Evolutionary conservation across 495 filamentous ascomycete species (phyloP).

Genomic region (Tricharina praecox): DNA sequence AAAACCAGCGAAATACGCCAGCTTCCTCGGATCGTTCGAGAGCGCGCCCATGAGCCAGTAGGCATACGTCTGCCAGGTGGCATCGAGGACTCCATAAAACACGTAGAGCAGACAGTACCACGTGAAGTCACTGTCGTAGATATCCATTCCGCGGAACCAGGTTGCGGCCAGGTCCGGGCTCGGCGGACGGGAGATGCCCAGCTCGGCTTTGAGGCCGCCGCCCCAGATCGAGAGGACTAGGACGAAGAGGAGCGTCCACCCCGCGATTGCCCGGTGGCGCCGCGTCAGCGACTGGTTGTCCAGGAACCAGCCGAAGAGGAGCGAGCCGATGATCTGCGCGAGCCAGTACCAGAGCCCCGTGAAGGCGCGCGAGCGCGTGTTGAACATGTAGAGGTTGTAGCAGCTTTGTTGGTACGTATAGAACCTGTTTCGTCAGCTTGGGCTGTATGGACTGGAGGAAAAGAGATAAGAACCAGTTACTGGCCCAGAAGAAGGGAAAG

Average conservation of each 20-base stretch:
- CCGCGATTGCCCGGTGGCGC: slow-evolving; percentile 55
- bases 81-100: slow-evolving; percentile 84
- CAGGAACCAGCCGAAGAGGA: slow-evolving; percentile 58
- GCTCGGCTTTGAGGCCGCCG: slow-evolving; percentile 54
- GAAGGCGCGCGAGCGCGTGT: slow-evolving; percentile 63
- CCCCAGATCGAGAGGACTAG: slow-evolving; percentile 76
- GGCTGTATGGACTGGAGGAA: too few species aligned
- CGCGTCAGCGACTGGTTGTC: slow-evolving; percentile 49
- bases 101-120: slow-evolving; percentile 85
- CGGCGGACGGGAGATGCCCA: not conserved
- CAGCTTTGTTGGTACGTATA: slow-evolving; percentile 53
- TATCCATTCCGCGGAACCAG: slow-evolving; percentile 39
- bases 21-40: slow-evolving; percentile 75
- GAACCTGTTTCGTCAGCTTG: too few species aligned
- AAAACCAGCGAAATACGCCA: slow-evolving; percentile 86
- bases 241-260: slow-evolving; percentile 47
- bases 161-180: slow-evolving; percentile 4
- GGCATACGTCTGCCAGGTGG: slow-evolving; percentile 25
- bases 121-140: slow-evolving; percentile 46
- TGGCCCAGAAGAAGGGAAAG: slow-evolving; percentile 75
- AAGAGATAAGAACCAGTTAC: too few species aligned
- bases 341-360: slow-evolving; percentile 64
- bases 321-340: slow-evolving; percentile 71
- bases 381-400: slow-evolving; percentile 52
- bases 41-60: slow-evolving; percentile 62